phyloP scores from a whole-genome alignment of 2,329 filamentous ascomycete species.

The Sporothrix schenckii region DNA sequence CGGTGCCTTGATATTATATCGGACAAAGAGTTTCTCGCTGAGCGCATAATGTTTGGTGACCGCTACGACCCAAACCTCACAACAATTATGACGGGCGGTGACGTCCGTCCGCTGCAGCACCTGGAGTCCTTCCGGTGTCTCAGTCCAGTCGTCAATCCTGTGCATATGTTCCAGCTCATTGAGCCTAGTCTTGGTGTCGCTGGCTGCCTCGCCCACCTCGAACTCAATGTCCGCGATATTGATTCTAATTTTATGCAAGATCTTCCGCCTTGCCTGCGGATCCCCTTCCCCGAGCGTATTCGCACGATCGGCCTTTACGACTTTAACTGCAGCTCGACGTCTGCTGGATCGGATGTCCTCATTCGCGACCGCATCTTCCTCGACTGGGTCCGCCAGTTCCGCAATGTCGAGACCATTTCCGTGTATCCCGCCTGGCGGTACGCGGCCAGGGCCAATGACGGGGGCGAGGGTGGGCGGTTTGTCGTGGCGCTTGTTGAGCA shows the following conservation, averaged over 20 bases:
- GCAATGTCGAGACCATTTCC: conserved; percentile 27
- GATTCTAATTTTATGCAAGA: conserved; percentile 10
- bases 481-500: conserved; percentile 29
- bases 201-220: conserved; percentile 31
- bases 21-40: neutral
- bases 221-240: conserved; percentile 25
- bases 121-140: conserved; percentile 33
- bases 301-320: conserved; percentile 33
- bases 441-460: neutral
- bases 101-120: neutral
- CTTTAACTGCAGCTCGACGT: conserved; percentile 29
- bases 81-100: no score
- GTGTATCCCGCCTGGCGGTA: conserved; percentile 29
- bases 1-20: conserved; percentile 32
- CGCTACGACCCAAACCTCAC: neutral
- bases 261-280: neutral
- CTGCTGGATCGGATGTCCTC: conserved; percentile 13
- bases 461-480: neutral
- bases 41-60: neutral
- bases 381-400: conserved; percentile 34
- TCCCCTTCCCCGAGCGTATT: conserved; percentile 28
- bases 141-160: neutral
- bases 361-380: conserved; percentile 26
- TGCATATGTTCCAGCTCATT: conserved; percentile 24
- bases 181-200: conserved; percentile 21